A percentile compares a stretch with the other conserved stretches of the same genome.
phyloP scores from a whole-genome alignment of 129 eudicot species.

The Glebionis coronaria region DNA sequence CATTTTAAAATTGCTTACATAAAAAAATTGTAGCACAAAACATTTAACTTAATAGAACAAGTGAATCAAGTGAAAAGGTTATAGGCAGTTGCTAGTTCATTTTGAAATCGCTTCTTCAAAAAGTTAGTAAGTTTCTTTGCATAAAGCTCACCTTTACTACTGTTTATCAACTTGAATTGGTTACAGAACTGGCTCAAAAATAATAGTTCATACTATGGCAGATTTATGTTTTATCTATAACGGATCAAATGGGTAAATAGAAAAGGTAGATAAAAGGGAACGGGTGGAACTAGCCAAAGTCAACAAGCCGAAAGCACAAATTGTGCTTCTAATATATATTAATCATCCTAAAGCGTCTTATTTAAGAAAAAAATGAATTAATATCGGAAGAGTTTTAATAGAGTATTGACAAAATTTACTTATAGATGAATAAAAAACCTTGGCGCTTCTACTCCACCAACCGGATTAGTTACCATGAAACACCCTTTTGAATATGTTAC shows the following conservation, averaged over 20 bases:
- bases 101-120: slow-evolving; percentile 87
- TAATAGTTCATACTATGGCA: neutral
- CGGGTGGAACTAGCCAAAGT: too few relatives aligned
- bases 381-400: too few relatives aligned
- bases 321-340: too few relatives aligned
- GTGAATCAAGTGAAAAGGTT: slow-evolving; percentile 29
- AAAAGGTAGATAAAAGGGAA: neutral
- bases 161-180: slow-evolving; percentile 28
- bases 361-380: too few relatives aligned
- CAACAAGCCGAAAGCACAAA: too few relatives aligned
- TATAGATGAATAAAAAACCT: too few relatives aligned
- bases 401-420: too few relatives aligned
- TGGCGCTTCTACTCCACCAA: too few relatives aligned
- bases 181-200: slow-evolving; percentile 8
- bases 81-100: slow-evolving; percentile 87
- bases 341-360: too few relatives aligned
- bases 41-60: neutral
- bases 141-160: slow-evolving; percentile 92
- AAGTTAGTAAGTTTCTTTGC: slow-evolving; percentile 94
- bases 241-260: neutral
- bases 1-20: too few relatives aligned
- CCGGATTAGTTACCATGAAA: too few relatives aligned
- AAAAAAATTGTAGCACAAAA: neutral
- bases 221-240: neutral
- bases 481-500: too few relatives aligned